Evolutionary conservation across 2,329 filamentous ascomycete genomes (phyloP).

Genomic region (Gremmenia infestans): DNA sequence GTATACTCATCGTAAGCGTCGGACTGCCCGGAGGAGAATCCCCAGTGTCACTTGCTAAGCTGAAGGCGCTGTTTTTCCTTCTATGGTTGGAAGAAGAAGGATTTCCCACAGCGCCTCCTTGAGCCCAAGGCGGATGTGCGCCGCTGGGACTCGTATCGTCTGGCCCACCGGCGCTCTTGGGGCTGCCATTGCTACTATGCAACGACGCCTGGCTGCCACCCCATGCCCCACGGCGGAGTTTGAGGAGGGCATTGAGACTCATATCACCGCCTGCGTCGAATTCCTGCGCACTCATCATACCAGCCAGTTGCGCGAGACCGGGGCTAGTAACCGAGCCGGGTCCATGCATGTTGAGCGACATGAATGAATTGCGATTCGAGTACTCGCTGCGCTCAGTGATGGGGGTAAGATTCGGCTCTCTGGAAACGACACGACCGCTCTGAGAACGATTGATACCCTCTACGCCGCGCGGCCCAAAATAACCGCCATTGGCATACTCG

Average conservation of each 20-base stretch:
- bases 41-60: constrained; percentile 17
- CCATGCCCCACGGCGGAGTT: constrained; percentile 70
- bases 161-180: constrained; percentile 19
- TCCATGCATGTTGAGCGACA: constrained; percentile 47
- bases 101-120: not conserved
- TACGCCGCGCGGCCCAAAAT: constrained; percentile 73
- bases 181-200: constrained; percentile 42
- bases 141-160: constrained; percentile 26
- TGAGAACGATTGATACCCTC: constrained; percentile 56
- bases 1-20: constrained; percentile 17
- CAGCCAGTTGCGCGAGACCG: constrained; percentile 70
- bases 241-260: constrained; percentile 64
- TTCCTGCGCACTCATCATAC: constrained; percentile 52
- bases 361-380: constrained; percentile 85
- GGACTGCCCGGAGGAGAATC: constrained; percentile 16
- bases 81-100: constrained; percentile 7
- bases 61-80: constrained; percentile 24
- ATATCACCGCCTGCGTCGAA: constrained; percentile 50
- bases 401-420: constrained; percentile 88
- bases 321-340: constrained; percentile 57
- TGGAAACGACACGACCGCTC: constrained; percentile 68
- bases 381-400: constrained; percentile 96
- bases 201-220: constrained; percentile 75
- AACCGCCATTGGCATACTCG: constrained; percentile 72
- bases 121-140: constrained; percentile 20